phyloP scores from a whole-genome alignment of 257 asterid species.

The Rauvolfia tetraphylla region DNA sequence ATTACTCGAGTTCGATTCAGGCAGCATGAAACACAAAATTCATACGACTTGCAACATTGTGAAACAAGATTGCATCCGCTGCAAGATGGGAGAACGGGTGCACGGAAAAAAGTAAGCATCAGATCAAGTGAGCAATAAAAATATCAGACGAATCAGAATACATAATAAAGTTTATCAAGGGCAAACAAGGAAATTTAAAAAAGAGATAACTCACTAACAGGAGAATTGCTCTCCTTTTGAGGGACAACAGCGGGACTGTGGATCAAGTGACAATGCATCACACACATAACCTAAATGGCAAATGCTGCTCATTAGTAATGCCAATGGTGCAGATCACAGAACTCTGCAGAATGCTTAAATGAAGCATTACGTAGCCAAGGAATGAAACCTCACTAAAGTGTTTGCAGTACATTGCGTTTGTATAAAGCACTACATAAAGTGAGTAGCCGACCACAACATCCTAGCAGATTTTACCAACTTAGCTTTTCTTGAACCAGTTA shows the following conservation, averaged over 20 bases:
- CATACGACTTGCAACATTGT: slow-evolving; percentile 86
- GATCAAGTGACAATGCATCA: slow-evolving; percentile 68
- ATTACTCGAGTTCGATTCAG: slow-evolving; percentile 71
- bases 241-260: slow-evolving; percentile 66
- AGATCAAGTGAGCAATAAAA: background rate
- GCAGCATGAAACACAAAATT: slow-evolving; percentile 96
- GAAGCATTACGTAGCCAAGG: background rate
- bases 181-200: slow-evolving; percentile 1
- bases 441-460: background rate
- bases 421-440: background rate
- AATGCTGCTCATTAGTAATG: slow-evolving; percentile 9
- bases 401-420: background rate
- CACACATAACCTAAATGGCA: slow-evolving; percentile 71
- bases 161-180: background rate
- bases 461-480: background rate
- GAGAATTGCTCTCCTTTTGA: slow-evolving; percentile 62
- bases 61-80: slow-evolving; percentile 82
- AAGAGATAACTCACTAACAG: slow-evolving; percentile 77
- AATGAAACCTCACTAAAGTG: background rate
- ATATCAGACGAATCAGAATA: background rate
- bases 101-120: slow-evolving; percentile 13
- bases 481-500: background rate
- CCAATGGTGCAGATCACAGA: slow-evolving; percentile 15
- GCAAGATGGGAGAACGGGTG: slow-evolving; percentile 23
- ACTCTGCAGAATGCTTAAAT: background rate